A percentile compares a stretch with the other conserved stretches of the same genome.
Evolutionary conservation across 345 rosid genomes (phyloP).

Genomic region (Hevea brasiliensis): DNA sequence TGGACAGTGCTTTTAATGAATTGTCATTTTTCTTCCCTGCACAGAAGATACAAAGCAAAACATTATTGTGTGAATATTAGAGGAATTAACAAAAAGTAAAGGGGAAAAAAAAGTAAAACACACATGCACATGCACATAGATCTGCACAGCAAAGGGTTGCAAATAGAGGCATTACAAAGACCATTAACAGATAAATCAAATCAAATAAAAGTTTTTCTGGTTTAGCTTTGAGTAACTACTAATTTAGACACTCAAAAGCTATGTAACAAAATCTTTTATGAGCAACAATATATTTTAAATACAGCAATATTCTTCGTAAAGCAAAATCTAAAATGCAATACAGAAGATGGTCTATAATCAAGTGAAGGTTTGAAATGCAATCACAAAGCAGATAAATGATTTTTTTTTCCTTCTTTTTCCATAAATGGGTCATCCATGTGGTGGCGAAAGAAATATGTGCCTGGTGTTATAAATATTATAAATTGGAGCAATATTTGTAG

Average conservation of each 20-base stretch:
- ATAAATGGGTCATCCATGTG: neutral
- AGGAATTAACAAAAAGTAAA: neutral
- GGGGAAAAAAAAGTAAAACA: neutral
- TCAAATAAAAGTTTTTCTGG: too few relatives aligned
- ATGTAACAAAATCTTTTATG: neutral
- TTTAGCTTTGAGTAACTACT: neutral
- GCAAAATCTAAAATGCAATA: neutral
- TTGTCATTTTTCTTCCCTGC: conserved; percentile 55
- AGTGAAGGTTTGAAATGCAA: neutral
- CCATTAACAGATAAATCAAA: neutral
- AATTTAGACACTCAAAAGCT: neutral
- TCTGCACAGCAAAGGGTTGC: neutral
- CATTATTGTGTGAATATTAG: neutral
- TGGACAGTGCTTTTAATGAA: conserved; percentile 46
- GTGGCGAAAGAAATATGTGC: neutral
- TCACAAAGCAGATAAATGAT: neutral
- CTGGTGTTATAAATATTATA: neutral
- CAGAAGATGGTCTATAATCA: neutral
- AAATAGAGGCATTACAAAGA: neutral
- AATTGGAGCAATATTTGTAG: neutral
- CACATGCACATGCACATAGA: neutral
- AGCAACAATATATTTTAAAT: neutral
- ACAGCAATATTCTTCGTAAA: neutral
- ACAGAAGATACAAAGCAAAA: conserved; percentile 38
- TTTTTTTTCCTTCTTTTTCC: neutral